Percentiles rank a stretch among this genome's conserved stretches.
Evolutionary conservation across 2,329 filamentous ascomycete genomes (phyloP).

Genomic region (Aspergillus niger): DNA sequence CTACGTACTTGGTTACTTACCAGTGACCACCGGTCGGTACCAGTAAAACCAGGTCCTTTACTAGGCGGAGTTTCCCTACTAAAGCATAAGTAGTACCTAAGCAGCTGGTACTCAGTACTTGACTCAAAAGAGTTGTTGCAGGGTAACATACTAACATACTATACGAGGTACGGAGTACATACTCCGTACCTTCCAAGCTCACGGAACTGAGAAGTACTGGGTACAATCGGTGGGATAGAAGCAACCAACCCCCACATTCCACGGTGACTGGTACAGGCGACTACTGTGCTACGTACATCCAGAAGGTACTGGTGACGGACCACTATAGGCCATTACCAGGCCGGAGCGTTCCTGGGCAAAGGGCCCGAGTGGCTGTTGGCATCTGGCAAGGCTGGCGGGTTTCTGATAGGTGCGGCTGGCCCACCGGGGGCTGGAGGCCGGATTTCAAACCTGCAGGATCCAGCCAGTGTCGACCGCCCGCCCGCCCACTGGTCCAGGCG

Average conservation of each 20-base stretch:
- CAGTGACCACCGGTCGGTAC: too few relatives aligned
- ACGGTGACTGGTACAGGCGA: neutral
- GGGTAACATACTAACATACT: neutral
- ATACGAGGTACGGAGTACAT: neutral
- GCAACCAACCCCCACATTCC: slow-evolving; percentile 15
- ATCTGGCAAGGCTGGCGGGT: slow-evolving; percentile 13
- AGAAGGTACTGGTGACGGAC: slow-evolving; percentile 7
- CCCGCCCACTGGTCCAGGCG: slow-evolving; percentile 18
- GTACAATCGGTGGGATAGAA: neutral
- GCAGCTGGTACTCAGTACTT: too few relatives aligned
- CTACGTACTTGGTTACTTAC: neutral
- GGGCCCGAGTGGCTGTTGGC: slow-evolving; percentile 18
- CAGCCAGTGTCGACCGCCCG: slow-evolving; percentile 11
- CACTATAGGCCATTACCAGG: slow-evolving; percentile 14
- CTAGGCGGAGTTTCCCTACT: neutral
- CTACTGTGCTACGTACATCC: slow-evolving; percentile 16
- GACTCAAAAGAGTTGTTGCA: too few relatives aligned
- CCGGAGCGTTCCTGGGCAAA: slow-evolving; percentile 24
- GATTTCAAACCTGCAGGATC: slow-evolving; percentile 18
- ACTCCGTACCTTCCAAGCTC: neutral
- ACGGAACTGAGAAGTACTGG: neutral
- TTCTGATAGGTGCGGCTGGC: slow-evolving; percentile 20
- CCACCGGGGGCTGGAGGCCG: slow-evolving; percentile 12
- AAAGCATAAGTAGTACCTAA: too few relatives aligned
- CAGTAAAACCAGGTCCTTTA: neutral